Conservation (phyloP, 2,329 filamentous ascomycete species). For the Penicillium italicum region DNA sequence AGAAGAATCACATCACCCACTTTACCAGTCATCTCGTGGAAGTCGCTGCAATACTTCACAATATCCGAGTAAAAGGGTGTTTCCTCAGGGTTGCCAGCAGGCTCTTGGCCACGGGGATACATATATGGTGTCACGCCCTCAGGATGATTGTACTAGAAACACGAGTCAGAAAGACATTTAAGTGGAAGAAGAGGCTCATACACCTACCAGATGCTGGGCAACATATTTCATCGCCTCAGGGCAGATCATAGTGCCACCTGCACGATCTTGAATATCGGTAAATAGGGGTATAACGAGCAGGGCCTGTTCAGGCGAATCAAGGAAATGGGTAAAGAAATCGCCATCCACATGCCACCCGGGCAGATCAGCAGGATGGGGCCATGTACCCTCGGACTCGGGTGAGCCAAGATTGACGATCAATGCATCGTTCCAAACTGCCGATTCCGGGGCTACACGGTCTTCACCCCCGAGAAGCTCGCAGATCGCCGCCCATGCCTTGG, state of each 20-base stretch:
- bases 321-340: constrained; percentile 69
- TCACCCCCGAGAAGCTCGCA: constrained; percentile 64
- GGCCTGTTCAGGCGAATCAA: constrained; percentile 67
- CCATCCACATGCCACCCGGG: constrained; percentile 67
- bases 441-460: constrained; percentile 49
- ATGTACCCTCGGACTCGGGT: constrained; percentile 49
- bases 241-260: constrained; percentile 64
- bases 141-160: constrained; percentile 53
- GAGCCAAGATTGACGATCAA: constrained; percentile 69
- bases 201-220: constrained; percentile 51
- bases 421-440: constrained; percentile 61
- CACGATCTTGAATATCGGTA: constrained; percentile 58
- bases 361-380: constrained; percentile 51
- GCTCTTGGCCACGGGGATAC: constrained; percentile 51
- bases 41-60: constrained; percentile 40
- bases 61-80: constrained; percentile 40
- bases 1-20: constrained; percentile 54
- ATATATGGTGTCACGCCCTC: constrained; percentile 65
- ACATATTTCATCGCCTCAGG: constrained; percentile 56
- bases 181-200: not conserved
- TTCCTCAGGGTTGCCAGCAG: constrained; percentile 12
- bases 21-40: constrained; percentile 52
- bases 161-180: not conserved
- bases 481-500: constrained; percentile 64
- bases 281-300: constrained; percentile 66